These are phyloP conservation scores for Diaporthe sp. DNA, from an alignment of 2,329 filamentous ascomycete genomes.

Conservation along the genomic window DNA sequence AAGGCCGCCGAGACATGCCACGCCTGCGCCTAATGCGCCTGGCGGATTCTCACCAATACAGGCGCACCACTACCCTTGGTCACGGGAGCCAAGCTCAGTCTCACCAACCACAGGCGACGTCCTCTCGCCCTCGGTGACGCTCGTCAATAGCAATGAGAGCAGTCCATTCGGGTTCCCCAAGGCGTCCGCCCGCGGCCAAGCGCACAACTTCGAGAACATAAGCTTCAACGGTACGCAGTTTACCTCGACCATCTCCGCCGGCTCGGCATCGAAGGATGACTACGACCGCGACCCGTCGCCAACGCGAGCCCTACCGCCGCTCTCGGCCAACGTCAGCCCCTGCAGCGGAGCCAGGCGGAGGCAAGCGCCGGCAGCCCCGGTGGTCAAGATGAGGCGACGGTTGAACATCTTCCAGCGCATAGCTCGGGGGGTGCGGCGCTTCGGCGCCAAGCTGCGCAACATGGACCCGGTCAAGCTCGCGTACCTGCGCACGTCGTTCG, in stretches of 20 bases:
- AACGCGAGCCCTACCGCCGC: conserved; percentile 11
- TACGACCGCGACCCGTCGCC: conserved; percentile 32
- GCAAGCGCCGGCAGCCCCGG: background rate
- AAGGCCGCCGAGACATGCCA: conserved; percentile 36
- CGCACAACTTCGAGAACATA: conserved; percentile 30
- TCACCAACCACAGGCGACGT: background rate
- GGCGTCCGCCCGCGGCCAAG: background rate
- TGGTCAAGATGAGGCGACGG: background rate
- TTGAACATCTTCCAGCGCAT: conserved; percentile 39
- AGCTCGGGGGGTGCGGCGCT: conserved; percentile 32
- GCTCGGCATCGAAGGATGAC: background rate
- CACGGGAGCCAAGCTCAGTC: conserved; percentile 26
- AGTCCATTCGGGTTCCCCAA: background rate
- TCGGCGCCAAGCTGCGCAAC: conserved; percentile 51
- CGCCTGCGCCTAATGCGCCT: conserved; percentile 27
- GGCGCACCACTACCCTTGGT: conserved; percentile 38
- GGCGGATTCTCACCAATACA: conserved; percentile 32
- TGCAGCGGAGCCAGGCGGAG: background rate
- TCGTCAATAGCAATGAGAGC: conserved; percentile 24
- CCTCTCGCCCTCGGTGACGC: conserved; percentile 3
- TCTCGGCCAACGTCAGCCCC: conserved; percentile 20
- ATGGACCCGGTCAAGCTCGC: conserved; percentile 71
- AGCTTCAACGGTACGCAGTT: conserved; percentile 38
- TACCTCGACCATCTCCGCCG: conserved; percentile 34
- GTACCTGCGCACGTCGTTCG: conserved; percentile 71